Base-by-base conservation (phyloP, 805 yeast species). In the Cyberlindnera euphorbiae region DNA sequence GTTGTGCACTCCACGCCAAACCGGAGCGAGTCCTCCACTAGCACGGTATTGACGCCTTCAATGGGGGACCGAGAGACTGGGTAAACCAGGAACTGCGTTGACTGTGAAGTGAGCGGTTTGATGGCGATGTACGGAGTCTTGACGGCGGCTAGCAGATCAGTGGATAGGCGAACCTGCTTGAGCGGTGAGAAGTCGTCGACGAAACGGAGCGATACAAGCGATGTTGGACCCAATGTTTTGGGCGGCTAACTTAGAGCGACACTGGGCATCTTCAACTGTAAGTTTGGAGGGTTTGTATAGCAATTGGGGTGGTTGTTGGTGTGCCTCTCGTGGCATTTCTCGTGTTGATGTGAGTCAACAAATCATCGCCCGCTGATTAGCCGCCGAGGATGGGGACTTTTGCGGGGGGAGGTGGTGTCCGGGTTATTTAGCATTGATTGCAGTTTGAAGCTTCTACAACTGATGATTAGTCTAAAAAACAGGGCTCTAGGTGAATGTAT, bases 1-100 rank as follows among this genome's bases (percentile, higher is more conserved):
- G 47, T 33, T 2, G 59, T 52, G 11, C 46, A 41, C 13, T 44
- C 47, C 6, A 38, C 35, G 10, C 38, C 39, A 16, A 50, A 50
- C 7, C 52, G 22, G 8, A 39, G 18, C 3, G 36, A 17, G 5
- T 51, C 55, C 2, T 40, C 36, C 3, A 46, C 21, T 4, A 18
- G 5, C 19, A 28, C 11, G 3, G 31, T n/a, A 5, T 36, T 21
- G 2, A 17, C 15, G 6, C 45, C 42, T 13, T 32, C 34, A 2
- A 39, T 4, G 9, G 33, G 17, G 4, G 12, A 17, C 4, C 23
- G 17, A 13, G 26, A 29, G 14, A 44, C 36, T 1, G 34, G 35
- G 16, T 44, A 44, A 6, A 39, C 19, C 19, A 39, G 33, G 32
- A 38, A 51, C 45, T 26, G 23, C 27, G 29, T 39, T 36, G 11